Conservation (phyloP, 495 filamentous ascomycete species). For the Penicillium canescens region DNA sequence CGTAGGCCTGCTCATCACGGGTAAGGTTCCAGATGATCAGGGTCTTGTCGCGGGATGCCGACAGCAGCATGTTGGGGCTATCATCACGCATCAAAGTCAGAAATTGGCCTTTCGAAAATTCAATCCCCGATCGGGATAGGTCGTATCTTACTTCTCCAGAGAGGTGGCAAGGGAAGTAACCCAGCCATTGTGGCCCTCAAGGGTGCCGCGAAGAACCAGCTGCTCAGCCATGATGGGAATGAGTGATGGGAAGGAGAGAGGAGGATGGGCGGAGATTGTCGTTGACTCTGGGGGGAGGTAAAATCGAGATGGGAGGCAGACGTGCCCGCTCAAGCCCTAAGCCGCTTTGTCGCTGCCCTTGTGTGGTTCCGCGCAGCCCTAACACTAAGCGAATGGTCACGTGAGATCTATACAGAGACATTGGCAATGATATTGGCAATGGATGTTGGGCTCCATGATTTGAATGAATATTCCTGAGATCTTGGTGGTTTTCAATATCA, state of each 20-base stretch:
- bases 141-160: slow-evolving; percentile 84
- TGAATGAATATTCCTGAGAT: not conserved
- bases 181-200: slow-evolving; percentile 91
- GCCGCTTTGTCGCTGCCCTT: slow-evolving; percentile 35
- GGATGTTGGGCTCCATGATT: not conserved
- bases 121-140: slow-evolving; percentile 24
- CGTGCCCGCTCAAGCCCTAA: slow-evolving; percentile 44
- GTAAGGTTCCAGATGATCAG: slow-evolving; percentile 99
- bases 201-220: slow-evolving; percentile 94
- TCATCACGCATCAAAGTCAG: slow-evolving; percentile 41
- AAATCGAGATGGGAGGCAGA: slow-evolving; percentile 43
- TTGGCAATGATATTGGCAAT: not conserved
- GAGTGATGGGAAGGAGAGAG: slow-evolving; percentile 46
- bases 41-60: slow-evolving; percentile 94
- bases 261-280: slow-evolving; percentile 48
- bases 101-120: slow-evolving; percentile 28
- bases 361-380: slow-evolving; percentile 41
- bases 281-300: slow-evolving; percentile 49
- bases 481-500: not conserved
- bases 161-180: slow-evolving; percentile 85
- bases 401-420: slow-evolving; percentile 12
- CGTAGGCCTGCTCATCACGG: slow-evolving; percentile 95
- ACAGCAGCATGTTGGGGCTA: slow-evolving; percentile 99
- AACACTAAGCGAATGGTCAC: slow-evolving; percentile 40
- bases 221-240: slow-evolving; percentile 82